Percentiles rank a stretch among this genome's conserved stretches.
Evolutionary conservation across 2,329 filamentous ascomycete genomes (phyloP).

Genomic region (Fusarium camptoceras): DNA sequence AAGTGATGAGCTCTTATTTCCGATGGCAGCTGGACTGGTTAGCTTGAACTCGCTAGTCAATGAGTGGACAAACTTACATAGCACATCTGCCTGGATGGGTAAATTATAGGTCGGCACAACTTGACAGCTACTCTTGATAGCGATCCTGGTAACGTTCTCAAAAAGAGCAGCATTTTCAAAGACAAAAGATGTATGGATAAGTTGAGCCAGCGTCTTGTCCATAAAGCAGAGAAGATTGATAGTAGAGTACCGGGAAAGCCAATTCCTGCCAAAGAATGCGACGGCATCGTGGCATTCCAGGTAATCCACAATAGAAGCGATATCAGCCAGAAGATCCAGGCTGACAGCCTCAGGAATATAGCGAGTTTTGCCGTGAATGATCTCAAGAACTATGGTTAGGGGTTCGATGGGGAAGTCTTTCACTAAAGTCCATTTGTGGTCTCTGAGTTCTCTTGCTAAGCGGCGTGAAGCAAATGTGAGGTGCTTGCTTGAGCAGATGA

Average conservation of each 20-base stretch:
- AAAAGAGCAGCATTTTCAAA: background rate
- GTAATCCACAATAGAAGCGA: background rate
- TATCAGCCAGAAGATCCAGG: background rate
- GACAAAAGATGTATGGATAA: background rate
- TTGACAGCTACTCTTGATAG: background rate
- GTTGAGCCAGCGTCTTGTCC: background rate
- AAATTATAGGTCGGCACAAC: background rate
- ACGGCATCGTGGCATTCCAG: background rate
- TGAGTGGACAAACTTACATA: background rate
- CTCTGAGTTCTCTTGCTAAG: background rate
- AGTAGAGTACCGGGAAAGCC: accelerated
- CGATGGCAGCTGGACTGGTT: background rate
- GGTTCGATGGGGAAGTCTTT: background rate
- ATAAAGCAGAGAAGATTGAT: accelerated
- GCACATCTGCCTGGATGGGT: background rate
- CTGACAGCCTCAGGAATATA: accelerated
- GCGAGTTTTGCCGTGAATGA: slow-evolving; percentile 3
- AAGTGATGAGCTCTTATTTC: background rate
- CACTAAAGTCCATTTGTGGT: background rate
- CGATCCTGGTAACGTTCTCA: accelerated
- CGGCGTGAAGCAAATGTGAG: slow-evolving; percentile 3
- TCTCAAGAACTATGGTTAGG: background rate
- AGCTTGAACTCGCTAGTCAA: background rate
- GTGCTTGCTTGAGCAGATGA: slow-evolving; percentile 8
- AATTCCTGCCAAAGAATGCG: background rate